Evolutionary conservation across 1,284 basidiomycete genomes (phyloP).

Genomic region (Trichosporon coremiiforme): DNA sequence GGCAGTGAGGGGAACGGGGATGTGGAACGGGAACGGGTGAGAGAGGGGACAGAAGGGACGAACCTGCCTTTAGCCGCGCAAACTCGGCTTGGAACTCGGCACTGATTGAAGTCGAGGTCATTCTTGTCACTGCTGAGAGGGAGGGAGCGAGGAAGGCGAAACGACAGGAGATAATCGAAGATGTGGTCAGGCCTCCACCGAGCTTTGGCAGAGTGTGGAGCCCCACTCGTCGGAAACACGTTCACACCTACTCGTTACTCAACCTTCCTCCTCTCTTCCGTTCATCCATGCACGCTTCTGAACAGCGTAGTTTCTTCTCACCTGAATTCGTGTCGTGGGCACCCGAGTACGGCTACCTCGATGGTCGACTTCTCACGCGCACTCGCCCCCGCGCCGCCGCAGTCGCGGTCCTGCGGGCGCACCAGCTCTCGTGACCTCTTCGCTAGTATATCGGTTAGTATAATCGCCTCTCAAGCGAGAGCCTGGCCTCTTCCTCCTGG

Average conservation of each 20-base stretch:
- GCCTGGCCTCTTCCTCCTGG: not conserved
- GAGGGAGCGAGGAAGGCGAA: not conserved
- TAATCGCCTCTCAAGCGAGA: slow-evolving; percentile 12
- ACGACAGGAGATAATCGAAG: too few relatives aligned
- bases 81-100: not conserved
- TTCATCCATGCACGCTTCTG: too few relatives aligned
- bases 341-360: too few relatives aligned
- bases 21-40: too few relatives aligned
- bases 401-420: not conserved
- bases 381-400: not conserved
- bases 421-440: not conserved
- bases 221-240: too few relatives aligned
- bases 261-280: too few relatives aligned
- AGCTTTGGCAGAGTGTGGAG: too few relatives aligned
- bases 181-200: not conserved
- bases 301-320: too few relatives aligned
- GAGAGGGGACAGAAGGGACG: not conserved
- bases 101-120: not conserved
- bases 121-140: not conserved
- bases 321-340: too few relatives aligned
- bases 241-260: too few relatives aligned
- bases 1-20: not conserved
- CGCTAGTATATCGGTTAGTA: slow-evolving; percentile 13
- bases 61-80: not conserved
- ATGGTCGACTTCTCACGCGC: too few relatives aligned